These are phyloP conservation scores for Canna indica DNA, from an alignment of 176 grass and related monocot species.

Conservation along the genomic window DNA sequence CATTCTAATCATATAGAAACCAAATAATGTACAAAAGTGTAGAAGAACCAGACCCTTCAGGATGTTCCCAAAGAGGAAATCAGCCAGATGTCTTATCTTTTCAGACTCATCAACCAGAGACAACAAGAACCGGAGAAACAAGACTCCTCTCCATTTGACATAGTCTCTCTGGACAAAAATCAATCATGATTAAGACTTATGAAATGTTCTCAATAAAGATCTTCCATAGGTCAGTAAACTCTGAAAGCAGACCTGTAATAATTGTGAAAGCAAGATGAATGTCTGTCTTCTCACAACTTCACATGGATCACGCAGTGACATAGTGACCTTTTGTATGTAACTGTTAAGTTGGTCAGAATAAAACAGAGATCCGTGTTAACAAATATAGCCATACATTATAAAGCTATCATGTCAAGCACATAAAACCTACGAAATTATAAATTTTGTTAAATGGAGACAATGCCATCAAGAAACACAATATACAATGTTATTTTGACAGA, in stretches of 20 bases:
- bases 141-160: slow-evolving; percentile 82
- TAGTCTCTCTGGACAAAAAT: slow-evolving; percentile 76
- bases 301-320: slow-evolving; percentile 68
- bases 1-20: slow-evolving; percentile 6
- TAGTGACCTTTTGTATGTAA: slow-evolving; percentile 89
- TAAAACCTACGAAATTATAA: neutral
- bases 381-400: slow-evolving; percentile 3
- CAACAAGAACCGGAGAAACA: slow-evolving; percentile 80
- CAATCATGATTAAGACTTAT: slow-evolving; percentile 13
- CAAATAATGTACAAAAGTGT: slow-evolving; percentile 11
- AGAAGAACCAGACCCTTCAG: slow-evolving; percentile 51
- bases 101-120: slow-evolving; percentile 86
- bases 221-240: neutral
- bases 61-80: slow-evolving; percentile 82
- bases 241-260: slow-evolving; percentile 58
- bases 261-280: slow-evolving; percentile 80
- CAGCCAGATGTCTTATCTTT: slow-evolving; percentile 75
- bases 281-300: slow-evolving; percentile 97
- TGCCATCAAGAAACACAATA: neutral
- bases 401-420: neutral
- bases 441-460: neutral
- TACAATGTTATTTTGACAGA: neutral
- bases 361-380: slow-evolving; percentile 13
- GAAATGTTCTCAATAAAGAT: neutral
- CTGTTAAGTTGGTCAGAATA: slow-evolving; percentile 33